Percentiles rank a stretch among this genome's conserved stretches.
Conservation (phyloP, 1,284 basidiomycete species). For the Trichosporon sp. region DNA sequence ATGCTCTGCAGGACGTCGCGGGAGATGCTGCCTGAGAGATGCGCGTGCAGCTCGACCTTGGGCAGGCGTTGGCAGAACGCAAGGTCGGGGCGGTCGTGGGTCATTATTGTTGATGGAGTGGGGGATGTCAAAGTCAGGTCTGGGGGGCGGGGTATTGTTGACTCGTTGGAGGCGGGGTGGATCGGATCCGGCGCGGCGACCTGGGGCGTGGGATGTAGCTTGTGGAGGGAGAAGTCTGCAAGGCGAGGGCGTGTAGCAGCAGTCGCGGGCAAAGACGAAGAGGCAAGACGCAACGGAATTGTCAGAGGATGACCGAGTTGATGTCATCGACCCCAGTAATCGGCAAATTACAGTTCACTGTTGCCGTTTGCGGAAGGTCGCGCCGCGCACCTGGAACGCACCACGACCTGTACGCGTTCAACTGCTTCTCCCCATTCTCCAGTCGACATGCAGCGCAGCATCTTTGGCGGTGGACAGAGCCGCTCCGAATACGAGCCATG, state of each 20-base stretch:
- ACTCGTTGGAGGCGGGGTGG: too few species aligned
- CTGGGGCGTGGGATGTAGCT: too few species aligned
- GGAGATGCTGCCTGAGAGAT: conserved; percentile 41
- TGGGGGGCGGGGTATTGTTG: background rate
- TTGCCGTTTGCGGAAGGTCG: background rate
- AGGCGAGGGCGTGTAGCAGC: too few species aligned
- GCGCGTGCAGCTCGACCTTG: conserved; percentile 46
- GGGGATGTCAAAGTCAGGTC: background rate
- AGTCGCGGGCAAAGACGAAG: background rate
- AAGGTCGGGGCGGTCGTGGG: conserved; percentile 15
- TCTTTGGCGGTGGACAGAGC: too few species aligned
- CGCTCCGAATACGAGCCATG: too few species aligned
- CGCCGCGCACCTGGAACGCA: background rate
- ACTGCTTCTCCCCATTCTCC: too few species aligned
- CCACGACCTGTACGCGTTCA: too few species aligned
- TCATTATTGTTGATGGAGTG: background rate
- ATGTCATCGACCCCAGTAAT: background rate
- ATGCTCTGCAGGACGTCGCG: conserved; percentile 36
- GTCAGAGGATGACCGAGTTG: background rate
- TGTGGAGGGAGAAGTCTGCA: too few species aligned
- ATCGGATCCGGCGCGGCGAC: too few species aligned
- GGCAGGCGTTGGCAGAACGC: conserved; percentile 38
- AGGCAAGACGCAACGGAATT: background rate
- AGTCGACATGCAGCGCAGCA: too few species aligned
- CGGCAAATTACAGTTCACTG: background rate